Percentiles rank a stretch among this genome's conserved stretches.
These are phyloP conservation scores for Trichosporon coremiiforme DNA, from an alignment of 1,284 basidiomycete genomes.

Conservation along the genomic window DNA sequence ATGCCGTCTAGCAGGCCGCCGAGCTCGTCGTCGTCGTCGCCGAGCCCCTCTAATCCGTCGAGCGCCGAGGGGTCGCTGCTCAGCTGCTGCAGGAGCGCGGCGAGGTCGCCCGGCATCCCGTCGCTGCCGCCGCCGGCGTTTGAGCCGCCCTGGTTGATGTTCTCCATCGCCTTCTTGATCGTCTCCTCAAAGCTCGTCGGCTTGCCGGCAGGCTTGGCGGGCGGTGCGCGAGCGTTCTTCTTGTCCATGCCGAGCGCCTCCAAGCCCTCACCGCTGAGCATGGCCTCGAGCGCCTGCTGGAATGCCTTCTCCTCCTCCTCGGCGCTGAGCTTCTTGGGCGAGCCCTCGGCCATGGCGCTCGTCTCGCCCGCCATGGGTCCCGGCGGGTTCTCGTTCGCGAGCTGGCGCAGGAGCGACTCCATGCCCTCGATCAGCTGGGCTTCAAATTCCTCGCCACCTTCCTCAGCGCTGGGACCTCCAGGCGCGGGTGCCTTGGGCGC, in stretches of 20 bases:
- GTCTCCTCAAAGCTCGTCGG: slow-evolving; percentile 68
- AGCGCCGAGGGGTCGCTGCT: slow-evolving; percentile 61
- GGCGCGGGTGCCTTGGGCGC: slow-evolving; percentile 23
- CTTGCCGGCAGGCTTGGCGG: slow-evolving; percentile 38
- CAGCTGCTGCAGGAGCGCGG: slow-evolving; percentile 45
- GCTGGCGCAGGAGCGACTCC: slow-evolving; percentile 77
- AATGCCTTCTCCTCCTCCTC: slow-evolving; percentile 59
- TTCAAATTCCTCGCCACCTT: slow-evolving; percentile 63
- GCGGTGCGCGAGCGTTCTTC: not conserved
- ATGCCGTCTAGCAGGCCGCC: slow-evolving; percentile 80
- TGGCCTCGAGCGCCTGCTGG: slow-evolving; percentile 72
- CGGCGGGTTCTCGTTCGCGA: slow-evolving; percentile 58
- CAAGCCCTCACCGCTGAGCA: slow-evolving; percentile 69
- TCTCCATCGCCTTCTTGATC: slow-evolving; percentile 78
- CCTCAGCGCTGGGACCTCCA: slow-evolving; percentile 24
- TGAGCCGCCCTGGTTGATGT: slow-evolving; percentile 62
- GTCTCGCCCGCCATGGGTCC: not conserved
- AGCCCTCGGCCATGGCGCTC: slow-evolving; percentile 21
- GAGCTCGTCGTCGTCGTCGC: slow-evolving; percentile 65
- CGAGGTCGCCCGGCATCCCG: slow-evolving; percentile 37
- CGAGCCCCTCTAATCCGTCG: slow-evolving; percentile 47
- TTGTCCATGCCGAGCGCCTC: slow-evolving; percentile 58
- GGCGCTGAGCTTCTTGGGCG: slow-evolving; percentile 33
- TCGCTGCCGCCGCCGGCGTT: slow-evolving; percentile 42
- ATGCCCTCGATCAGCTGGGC: slow-evolving; percentile 76